These are phyloP conservation scores for Bocquillonia castaneifolia DNA, from an alignment of 441 rosid species.

Conservation along the genomic window DNA sequence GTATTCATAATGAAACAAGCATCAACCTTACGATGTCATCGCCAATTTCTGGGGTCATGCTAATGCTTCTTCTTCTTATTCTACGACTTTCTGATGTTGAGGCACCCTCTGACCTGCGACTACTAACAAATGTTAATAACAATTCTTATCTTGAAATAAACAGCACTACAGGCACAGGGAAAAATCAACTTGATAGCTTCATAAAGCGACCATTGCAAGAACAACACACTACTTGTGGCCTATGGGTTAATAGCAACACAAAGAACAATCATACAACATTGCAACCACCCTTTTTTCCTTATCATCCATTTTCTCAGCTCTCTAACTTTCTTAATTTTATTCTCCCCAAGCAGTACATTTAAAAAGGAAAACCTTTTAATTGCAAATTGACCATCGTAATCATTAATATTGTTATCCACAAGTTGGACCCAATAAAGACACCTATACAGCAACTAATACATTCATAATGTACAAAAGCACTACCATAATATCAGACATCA, in stretches of 20 bases:
- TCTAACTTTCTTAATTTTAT: neutral
- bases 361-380: neutral
- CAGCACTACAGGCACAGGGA: neutral
- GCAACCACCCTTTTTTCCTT: neutral
- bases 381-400: neutral
- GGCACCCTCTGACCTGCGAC: slow-evolving; percentile 79
- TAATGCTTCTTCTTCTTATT: slow-evolving; percentile 93
- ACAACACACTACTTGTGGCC: neutral
- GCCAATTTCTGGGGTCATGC: slow-evolving; percentile 98
- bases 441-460: neutral
- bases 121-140: slow-evolving; percentile 27
- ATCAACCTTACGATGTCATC: slow-evolving; percentile 98
- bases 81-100: slow-evolving; percentile 77
- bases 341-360: neutral
- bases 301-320: neutral
- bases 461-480: neutral
- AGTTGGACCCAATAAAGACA: neutral
- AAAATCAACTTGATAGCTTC: neutral
- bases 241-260: neutral
- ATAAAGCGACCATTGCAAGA: neutral
- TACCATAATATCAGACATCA: no score
- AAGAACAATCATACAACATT: neutral
- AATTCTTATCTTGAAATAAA: slow-evolving; percentile 13
- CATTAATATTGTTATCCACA: neutral
- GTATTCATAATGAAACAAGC: slow-evolving; percentile 23